A percentile compares a stretch with the other conserved stretches of the same genome.
These are phyloP conservation scores for Fraxinus ornus DNA, from an alignment of 305 asterid species.

Conservation along the genomic window DNA sequence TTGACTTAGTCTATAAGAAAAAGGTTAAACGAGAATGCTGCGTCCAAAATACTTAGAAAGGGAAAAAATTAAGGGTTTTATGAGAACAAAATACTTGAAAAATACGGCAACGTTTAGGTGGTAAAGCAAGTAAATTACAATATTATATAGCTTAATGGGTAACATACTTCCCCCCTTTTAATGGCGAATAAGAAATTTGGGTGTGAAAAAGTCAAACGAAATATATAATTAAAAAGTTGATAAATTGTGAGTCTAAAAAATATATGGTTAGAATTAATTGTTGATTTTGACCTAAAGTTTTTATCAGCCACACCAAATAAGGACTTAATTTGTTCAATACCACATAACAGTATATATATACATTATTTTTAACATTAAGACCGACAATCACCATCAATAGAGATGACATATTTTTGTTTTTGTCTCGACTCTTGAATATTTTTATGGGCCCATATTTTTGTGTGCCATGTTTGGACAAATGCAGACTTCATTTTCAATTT, in stretches of 20 bases:
- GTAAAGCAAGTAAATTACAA: background rate
- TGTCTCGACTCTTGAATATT: background rate
- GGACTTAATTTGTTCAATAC: background rate
- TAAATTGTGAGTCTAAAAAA: background rate
- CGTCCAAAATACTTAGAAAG: background rate
- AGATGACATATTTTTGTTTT: background rate
- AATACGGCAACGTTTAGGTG: too few species aligned
- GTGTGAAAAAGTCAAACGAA: background rate
- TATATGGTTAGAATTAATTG: too few species aligned
- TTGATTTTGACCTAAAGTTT: background rate
- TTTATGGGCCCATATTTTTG: constrained; percentile 28
- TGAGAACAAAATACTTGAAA: background rate
- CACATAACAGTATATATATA: background rate
- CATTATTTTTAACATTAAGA: background rate
- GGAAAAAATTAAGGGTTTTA: background rate
- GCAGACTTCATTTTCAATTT: constrained; percentile 41
- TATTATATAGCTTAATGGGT: background rate
- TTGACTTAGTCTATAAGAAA: background rate
- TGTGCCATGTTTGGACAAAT: background rate
- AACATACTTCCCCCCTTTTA: background rate
- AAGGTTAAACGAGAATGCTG: background rate
- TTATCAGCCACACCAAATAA: background rate
- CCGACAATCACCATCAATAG: background rate
- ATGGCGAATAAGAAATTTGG: background rate
- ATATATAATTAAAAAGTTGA: background rate